phyloP scores from a whole-genome alignment of 2,329 filamentous ascomycete genomes.

The Hypoxylon rubiginosum region DNA sequence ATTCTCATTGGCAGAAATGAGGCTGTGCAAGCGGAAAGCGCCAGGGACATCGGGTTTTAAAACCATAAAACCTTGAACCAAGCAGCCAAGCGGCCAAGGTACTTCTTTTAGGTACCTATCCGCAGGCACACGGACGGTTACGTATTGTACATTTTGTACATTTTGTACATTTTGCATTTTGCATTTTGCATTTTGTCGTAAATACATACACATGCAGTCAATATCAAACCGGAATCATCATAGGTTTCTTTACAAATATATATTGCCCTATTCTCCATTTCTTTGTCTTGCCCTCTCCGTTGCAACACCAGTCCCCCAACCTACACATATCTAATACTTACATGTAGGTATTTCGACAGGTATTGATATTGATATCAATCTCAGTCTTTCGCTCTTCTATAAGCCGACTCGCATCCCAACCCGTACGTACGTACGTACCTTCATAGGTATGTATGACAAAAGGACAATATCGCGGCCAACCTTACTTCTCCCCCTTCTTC shows the following conservation, averaged over 20 bases:
- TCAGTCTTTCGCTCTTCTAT: constrained; percentile 10
- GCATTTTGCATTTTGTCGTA: background rate
- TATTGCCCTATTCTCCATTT: constrained; percentile 20
- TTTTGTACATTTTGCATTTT: background rate
- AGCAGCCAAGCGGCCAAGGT: background rate
- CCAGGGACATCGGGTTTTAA: constrained; percentile 20
- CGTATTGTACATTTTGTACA: background rate
- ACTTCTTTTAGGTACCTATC: background rate
- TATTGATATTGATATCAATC: constrained; percentile 16
- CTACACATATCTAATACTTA: background rate
- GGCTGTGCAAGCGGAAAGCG: constrained; percentile 38
- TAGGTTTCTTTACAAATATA: constrained; percentile 20
- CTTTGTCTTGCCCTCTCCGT: constrained; percentile 9
- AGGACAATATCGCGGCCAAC: constrained; percentile 15
- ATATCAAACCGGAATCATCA: constrained; percentile 23
- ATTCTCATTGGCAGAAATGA: constrained; percentile 36
- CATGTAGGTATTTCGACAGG: background rate
- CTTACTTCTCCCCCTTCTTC: constrained; percentile 16
- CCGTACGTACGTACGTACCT: no score
- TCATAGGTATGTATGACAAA: constrained; percentile 29
- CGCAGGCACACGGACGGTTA: constrained; percentile 3
- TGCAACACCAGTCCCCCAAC: constrained; percentile 21
- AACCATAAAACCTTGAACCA: background rate
- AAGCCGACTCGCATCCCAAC: constrained; percentile 21
- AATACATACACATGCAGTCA: constrained; percentile 4